Evolutionary conservation across 2,329 filamentous ascomycete genomes (phyloP).

Genomic region (Aspergillus sp.): DNA sequence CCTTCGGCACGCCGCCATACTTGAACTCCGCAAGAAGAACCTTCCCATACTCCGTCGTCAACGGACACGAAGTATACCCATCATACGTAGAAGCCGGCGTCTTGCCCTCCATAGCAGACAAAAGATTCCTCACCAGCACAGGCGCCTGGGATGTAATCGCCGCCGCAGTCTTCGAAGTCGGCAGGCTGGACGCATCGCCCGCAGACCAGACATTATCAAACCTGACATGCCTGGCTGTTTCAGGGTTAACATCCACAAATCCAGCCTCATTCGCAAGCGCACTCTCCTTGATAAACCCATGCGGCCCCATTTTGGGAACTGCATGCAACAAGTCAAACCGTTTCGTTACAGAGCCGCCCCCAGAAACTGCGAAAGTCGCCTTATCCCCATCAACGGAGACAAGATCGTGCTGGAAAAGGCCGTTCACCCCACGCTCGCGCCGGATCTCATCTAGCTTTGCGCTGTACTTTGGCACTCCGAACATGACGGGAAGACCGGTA

Average conservation of each 20-base stretch:
- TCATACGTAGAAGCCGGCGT: constrained; percentile 49
- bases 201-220: constrained; percentile 60
- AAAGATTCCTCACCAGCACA: constrained; percentile 51
- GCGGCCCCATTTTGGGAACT: constrained; percentile 60
- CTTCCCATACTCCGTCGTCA: constrained; percentile 59
- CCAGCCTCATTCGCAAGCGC: constrained; percentile 56
- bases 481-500: constrained; percentile 58
- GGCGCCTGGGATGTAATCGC: constrained; percentile 55
- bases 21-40: constrained; percentile 66
- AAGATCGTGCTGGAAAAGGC: constrained; percentile 59
- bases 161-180: constrained; percentile 58
- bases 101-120: constrained; percentile 48
- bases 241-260: constrained; percentile 58
- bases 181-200: constrained; percentile 60
- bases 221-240: constrained; percentile 54
- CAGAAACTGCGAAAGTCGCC: constrained; percentile 50
- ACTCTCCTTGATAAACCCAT: constrained; percentile 55
- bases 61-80: constrained; percentile 58
- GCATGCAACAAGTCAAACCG: constrained; percentile 58
- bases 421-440: constrained; percentile 56
- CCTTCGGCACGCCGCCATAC: constrained; percentile 62
- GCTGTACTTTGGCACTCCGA: constrained; percentile 61
- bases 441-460: constrained; percentile 55
- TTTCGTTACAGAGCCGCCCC: constrained; percentile 47
- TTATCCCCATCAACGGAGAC: constrained; percentile 54